phyloP scores from a whole-genome alignment of 1,139 yeast species.

The Kodamaea derodonti region DNA sequence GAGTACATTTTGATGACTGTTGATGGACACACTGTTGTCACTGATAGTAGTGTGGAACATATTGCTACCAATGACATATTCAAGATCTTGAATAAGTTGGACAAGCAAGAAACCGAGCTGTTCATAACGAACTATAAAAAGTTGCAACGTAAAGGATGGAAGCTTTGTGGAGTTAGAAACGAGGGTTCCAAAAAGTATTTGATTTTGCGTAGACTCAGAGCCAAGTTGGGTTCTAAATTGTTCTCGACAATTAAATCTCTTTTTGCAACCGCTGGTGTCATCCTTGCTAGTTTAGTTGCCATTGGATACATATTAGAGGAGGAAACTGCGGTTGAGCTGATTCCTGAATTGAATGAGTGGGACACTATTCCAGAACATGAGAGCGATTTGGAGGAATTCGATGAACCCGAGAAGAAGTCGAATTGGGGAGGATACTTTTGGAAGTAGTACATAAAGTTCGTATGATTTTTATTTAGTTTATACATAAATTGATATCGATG shows the following conservation, averaged over 20 bases:
- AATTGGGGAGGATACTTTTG: background rate
- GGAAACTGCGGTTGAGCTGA: conserved; percentile 1
- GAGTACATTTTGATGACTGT: conserved; percentile 47
- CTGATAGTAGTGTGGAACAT: conserved; percentile 39
- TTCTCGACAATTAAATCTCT: conserved; percentile 21
- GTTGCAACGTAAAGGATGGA: conserved; percentile 42
- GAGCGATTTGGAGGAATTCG: background rate
- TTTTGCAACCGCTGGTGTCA: conserved; percentile 33
- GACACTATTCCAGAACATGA: conserved; percentile 1
- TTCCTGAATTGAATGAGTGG: background rate
- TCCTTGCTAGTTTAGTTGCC: conserved; percentile 27
- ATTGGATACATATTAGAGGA: conserved; percentile 20
- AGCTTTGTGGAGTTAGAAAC: conserved; percentile 36
- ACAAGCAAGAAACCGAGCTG: conserved; percentile 24
- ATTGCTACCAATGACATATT: conserved; percentile 43
- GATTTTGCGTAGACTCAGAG: conserved; percentile 28
- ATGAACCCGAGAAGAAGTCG: background rate
- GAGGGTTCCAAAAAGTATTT: conserved; percentile 28
- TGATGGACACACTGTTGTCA: conserved; percentile 37
- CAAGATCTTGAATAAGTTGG: conserved; percentile 38
- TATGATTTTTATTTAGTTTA: no score
- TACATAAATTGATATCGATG: no score
- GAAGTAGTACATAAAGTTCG: no score
- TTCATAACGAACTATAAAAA: conserved; percentile 27
- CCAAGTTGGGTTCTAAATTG: conserved; percentile 8